These are phyloP conservation scores for Barnettozyma siamensis DNA, from an alignment of 805 yeast species.

Conservation along the genomic window DNA sequence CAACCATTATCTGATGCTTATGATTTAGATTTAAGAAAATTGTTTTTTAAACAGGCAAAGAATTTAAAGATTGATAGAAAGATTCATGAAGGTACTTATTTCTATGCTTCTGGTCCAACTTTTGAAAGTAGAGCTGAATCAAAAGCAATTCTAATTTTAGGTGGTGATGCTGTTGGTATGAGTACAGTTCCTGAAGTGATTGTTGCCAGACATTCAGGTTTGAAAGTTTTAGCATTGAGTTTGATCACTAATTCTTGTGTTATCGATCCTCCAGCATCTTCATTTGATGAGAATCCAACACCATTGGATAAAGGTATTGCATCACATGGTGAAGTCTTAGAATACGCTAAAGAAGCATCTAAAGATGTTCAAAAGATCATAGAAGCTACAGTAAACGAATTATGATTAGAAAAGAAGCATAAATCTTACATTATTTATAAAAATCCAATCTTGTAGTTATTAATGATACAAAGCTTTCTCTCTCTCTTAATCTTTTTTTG, in stretches of 20 bases:
- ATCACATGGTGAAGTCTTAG: slow-evolving; percentile 86
- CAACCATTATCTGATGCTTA: slow-evolving; percentile 88
- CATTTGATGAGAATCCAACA: slow-evolving; percentile 46
- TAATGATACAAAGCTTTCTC: not conserved
- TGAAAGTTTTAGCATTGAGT: slow-evolving; percentile 78
- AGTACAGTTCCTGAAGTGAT: slow-evolving; percentile 95
- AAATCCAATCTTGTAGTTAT: not conserved
- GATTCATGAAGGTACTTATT: slow-evolving; percentile 83
- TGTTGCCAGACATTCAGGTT: slow-evolving; percentile 83
- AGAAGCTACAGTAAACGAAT: slow-evolving; percentile 49
- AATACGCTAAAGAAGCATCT: slow-evolving; percentile 75
- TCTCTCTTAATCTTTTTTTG: not conserved
- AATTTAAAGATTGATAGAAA: slow-evolving; percentile 44
- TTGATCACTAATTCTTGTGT: slow-evolving; percentile 83
- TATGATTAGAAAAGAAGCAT: too few species aligned
- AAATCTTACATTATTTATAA: too few species aligned
- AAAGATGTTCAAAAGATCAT: slow-evolving; percentile 70
- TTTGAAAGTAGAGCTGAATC: slow-evolving; percentile 91
- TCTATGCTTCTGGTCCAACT: slow-evolving; percentile 88
- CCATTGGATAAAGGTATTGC: slow-evolving; percentile 73
- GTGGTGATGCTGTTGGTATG: slow-evolving; percentile 97
- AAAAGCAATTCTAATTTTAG: slow-evolving; percentile 60
- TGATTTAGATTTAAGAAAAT: slow-evolving; percentile 61
- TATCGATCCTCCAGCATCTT: slow-evolving; percentile 61
- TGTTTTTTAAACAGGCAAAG: slow-evolving; percentile 50